These are phyloP conservation scores for Lactarius akahatsu DNA, from an alignment of 768 basidiomycete species.

Conservation along the genomic window DNA sequence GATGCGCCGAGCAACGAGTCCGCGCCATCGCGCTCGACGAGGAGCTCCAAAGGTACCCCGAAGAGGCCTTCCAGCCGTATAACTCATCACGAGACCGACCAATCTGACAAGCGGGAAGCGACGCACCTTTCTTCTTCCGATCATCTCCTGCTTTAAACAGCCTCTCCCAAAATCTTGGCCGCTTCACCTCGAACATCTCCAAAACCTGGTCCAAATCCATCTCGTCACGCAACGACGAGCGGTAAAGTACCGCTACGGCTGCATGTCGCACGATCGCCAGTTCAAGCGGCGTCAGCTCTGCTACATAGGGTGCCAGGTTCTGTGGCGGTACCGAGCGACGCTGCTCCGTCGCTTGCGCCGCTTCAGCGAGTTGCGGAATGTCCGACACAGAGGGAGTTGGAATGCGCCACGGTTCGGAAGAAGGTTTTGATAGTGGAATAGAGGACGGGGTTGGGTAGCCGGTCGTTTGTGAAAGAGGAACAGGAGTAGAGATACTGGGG, in stretches of 20 bases:
- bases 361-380: conserved; percentile 80
- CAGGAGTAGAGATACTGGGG: too few species aligned
- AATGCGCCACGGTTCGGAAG: too few species aligned
- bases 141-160: conserved; percentile 78
- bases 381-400: conserved; percentile 40
- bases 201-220: conserved; percentile 91
- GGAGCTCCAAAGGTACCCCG: conserved; percentile 84
- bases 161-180: conserved; percentile 94
- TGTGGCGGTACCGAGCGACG: conserved; percentile 78
- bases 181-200: conserved; percentile 90
- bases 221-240: conserved; percentile 74
- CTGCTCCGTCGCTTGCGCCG: conserved; percentile 87
- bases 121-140: conserved; percentile 85
- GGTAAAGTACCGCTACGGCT: conserved; percentile 75
- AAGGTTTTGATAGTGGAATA: too few species aligned
- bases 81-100: conserved; percentile 23
- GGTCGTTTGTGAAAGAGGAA: too few species aligned
- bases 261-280: conserved; percentile 89
- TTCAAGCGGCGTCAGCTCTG: conserved; percentile 81
- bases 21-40: conserved; percentile 91
- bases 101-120: background rate
- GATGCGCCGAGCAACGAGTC: conserved; percentile 92
- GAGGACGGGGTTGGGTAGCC: too few species aligned
- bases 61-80: conserved; percentile 73
- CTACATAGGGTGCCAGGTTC: conserved; percentile 75